phyloP scores from a whole-genome alignment of 169 alveolate species.

The Eimeria zaria region DNA sequence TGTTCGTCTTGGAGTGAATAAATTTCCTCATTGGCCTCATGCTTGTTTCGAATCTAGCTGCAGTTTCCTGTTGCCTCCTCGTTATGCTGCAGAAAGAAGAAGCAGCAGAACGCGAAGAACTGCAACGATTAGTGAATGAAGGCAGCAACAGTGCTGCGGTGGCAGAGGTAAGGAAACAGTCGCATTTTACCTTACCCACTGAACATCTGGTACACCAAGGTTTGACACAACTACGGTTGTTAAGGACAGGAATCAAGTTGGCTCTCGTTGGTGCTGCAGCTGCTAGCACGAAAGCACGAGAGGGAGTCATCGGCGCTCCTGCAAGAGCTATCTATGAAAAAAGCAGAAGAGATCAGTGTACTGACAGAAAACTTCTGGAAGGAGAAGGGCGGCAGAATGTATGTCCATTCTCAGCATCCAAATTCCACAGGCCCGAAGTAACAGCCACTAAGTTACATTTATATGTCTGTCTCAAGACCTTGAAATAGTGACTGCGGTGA shows the following conservation, averaged over 20 bases:
- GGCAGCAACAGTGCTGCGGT: constrained; percentile 69
- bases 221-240: too few relatives aligned
- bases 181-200: neutral
- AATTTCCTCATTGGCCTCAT: neutral
- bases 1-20: neutral
- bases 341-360: constrained; percentile 62
- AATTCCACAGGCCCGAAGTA: neutral
- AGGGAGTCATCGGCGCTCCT: constrained; percentile 20
- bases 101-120: constrained; percentile 26
- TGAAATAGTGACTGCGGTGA: neutral
- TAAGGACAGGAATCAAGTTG: neutral
- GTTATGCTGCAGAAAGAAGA: constrained; percentile 29
- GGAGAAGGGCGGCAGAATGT: constrained; percentile 57
- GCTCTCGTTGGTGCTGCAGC: constrained; percentile 45
- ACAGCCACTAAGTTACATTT: neutral
- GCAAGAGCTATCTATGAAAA: constrained; percentile 65
- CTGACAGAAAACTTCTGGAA: constrained; percentile 63
- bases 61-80: neutral
- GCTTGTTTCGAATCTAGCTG: neutral
- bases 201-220: neutral
- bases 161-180: constrained; percentile 25
- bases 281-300: constrained; percentile 55
- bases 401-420: neutral
- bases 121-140: constrained; percentile 48
- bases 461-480: neutral